Evolutionary conservation across 1,284 basidiomycete genomes (phyloP), one percentile per base, ranked within the genome.

Genomic region (Papiliotrema fonsecae): DNA sequence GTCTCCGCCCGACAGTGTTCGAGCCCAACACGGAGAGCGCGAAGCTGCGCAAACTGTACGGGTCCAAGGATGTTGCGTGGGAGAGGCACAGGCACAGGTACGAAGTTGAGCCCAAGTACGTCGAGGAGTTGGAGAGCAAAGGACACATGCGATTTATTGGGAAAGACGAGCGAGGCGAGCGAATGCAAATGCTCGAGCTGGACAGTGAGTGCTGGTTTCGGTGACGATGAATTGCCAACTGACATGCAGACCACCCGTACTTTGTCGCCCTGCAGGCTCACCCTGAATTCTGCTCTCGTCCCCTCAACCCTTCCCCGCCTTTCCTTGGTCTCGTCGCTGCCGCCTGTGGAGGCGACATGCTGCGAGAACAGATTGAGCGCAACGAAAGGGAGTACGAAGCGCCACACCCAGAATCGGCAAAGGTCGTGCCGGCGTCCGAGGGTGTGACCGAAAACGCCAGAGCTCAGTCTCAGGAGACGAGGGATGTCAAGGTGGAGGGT

Each of bases 281-380:
- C 67, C 94, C 94, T 3, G 94, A 99, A 73, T 94, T 99, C 77
- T 97, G 93, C 77, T 94, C 94, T 19, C 85, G 94, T n/a, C 94
- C 94, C 2, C 79, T 99, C 45, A 98, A 99, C 77, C 96, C 94
- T 0, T 96, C 91, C 0, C 94, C 94, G 3, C 87, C 92, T 0
- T 98, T 97, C 84, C 84, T 99, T 31, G 96, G 96, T 14, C 87
- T 99, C 67, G 82, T 99, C 36, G 85, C 94, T 2, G 92, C 96
- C 38, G 78, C 94, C 0, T 85, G 84, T 34, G 83, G 85, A 0
- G 32, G 62, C 4, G 49, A 68, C 1, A 79, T 86, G 0, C 79
- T 98, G 13, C 76, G 81, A 27, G 86, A 90, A 67, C 88, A 97
- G 70, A 66, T 93, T 26, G 79, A 78, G 44, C 64, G 75, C 31